A percentile compares a stretch with the other conserved stretches of the same genome.
Evolutionary conservation across 1,139 yeast genomes (phyloP).

Genomic region (Candida sp.): DNA sequence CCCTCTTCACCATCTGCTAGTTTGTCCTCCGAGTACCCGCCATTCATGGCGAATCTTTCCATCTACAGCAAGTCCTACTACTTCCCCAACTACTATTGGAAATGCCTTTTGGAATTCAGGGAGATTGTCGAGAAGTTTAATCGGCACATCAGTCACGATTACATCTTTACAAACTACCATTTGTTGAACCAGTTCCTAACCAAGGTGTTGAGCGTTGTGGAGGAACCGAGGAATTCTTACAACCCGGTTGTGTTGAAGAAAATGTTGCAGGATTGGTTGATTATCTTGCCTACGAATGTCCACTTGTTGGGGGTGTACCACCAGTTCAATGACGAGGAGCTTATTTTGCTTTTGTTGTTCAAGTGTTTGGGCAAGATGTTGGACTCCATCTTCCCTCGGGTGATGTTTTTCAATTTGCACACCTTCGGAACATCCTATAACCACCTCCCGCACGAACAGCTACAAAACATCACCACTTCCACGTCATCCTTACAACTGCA

Average conservation of each 20-base stretch:
- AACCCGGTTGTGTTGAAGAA: constrained; percentile 17
- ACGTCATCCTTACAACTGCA: constrained; percentile 1
- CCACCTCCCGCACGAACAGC: constrained; percentile 16
- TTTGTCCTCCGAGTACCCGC: neutral
- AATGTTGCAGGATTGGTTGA: constrained; percentile 28
- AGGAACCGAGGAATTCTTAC: neutral
- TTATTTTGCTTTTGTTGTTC: constrained; percentile 22
- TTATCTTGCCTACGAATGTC: constrained; percentile 26
- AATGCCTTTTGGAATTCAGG: constrained; percentile 22
- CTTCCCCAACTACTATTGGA: constrained; percentile 26
- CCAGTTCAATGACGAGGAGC: constrained; percentile 20
- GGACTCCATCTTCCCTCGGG: constrained; percentile 29
- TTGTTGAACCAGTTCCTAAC: constrained; percentile 14
- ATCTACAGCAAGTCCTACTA: constrained; percentile 19
- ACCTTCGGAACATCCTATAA: constrained; percentile 24
- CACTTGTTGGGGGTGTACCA: constrained; percentile 15
- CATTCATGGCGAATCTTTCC: neutral
- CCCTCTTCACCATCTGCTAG: neutral
- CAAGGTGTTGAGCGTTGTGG: constrained; percentile 11
- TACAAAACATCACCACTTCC: constrained; percentile 13
- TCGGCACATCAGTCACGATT: constrained; percentile 2
- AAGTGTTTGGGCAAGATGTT: constrained; percentile 21
- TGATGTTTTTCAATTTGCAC: constrained; percentile 25
- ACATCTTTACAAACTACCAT: constrained; percentile 18
- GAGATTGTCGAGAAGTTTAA: constrained; percentile 17